Evolutionary conservation across 2,329 filamentous ascomycete genomes (phyloP), one percentile per base, ranked within the genome.

Genomic region (Cryphonectria parasitica): DNA sequence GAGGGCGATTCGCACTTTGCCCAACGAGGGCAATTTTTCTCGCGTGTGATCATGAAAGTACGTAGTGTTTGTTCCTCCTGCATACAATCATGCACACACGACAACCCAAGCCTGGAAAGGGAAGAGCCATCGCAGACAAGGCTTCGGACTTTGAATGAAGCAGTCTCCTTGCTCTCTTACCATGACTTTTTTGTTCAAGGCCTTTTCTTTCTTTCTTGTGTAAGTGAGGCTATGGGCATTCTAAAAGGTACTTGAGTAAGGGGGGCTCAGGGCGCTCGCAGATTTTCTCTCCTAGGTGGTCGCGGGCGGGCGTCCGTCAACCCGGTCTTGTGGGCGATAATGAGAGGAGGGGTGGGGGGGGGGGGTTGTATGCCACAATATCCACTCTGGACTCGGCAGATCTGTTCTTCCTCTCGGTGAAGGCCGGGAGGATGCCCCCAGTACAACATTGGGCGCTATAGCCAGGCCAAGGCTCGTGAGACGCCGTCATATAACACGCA

Each of bases 1-100:
- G 69, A 67, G 69, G 69, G 63, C 56, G 41, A 34, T 62, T 60
- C 54, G 66, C 69, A 62, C 61, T 10, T 64, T 45, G 39, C 41
- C 61, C 39, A 64, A 45, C 61, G n/a, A 13, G 39, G 36, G 22
- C n/a, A 39, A 7, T 11, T 39, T 39, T 34, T 28, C 61, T n/a
- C 4, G 36, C 25, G 54, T 34, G 54, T 28, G 54, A 31, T 34
- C 54, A 19, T 34, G 13, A 25, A 7, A 31, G 22, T 8, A 49
- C 8, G 45, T 49, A n/a, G 45, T 49, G n/a, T 49, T 28, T 28
- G 52, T 56, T 56, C 11, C 52, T 56, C n/a, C 52, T 56, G n/a
- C 52, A 56, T 56, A 28, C 52, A 56, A 15, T 2, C n/a, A 28
- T 56, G 25, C 25, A 34, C 45, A n/a, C 6, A 49, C 45, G 5